Evolutionary conservation across 2,329 filamentous ascomycete genomes (phyloP).

Genomic region (Pseudogymnoascus sp.): DNA sequence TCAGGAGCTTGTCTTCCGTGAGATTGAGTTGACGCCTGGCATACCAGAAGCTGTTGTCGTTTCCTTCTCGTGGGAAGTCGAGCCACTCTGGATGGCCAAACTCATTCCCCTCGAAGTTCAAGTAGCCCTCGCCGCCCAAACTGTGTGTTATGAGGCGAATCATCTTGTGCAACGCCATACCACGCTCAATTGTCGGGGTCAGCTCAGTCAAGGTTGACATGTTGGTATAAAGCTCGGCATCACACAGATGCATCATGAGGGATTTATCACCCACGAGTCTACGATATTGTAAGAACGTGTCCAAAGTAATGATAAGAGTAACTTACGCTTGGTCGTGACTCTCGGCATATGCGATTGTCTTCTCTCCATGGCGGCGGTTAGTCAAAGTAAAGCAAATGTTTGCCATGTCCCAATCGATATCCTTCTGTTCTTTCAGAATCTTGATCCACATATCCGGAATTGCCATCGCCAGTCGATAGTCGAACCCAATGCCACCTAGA

Average conservation of each 20-base stretch:
- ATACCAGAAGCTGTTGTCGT: slow-evolving; percentile 90
- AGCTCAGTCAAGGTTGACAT: slow-evolving; percentile 84
- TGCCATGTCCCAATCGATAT: slow-evolving; percentile 80
- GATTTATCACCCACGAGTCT: slow-evolving; percentile 95
- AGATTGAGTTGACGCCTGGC: slow-evolving; percentile 90
- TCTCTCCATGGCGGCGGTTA: slow-evolving; percentile 90
- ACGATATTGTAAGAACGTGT: slow-evolving; percentile 19
- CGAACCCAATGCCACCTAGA: slow-evolving; percentile 88
- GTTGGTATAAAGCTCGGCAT: slow-evolving; percentile 94
- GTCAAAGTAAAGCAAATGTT: slow-evolving; percentile 80
- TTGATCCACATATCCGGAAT: slow-evolving; percentile 99
- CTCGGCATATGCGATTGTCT: slow-evolving; percentile 96
- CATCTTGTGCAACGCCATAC: slow-evolving; percentile 93
- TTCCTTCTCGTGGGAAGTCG: slow-evolving; percentile 91
- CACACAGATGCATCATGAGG: slow-evolving; percentile 95
- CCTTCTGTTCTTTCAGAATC: slow-evolving; percentile 85
- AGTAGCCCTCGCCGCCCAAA: slow-evolving; percentile 89
- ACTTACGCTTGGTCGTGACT: slow-evolving; percentile 95
- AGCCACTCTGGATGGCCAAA: slow-evolving; percentile 99
- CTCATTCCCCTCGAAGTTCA: slow-evolving; percentile 98
- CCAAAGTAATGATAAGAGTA: neutral
- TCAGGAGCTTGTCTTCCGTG: slow-evolving; percentile 73
- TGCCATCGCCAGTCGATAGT: slow-evolving; percentile 96
- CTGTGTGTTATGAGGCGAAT: slow-evolving; percentile 88
- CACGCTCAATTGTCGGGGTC: slow-evolving; percentile 81